These are phyloP conservation scores for Talaromyces amestolkiae DNA, from an alignment of 2,329 filamentous ascomycete genomes.

Conservation along the genomic window DNA sequence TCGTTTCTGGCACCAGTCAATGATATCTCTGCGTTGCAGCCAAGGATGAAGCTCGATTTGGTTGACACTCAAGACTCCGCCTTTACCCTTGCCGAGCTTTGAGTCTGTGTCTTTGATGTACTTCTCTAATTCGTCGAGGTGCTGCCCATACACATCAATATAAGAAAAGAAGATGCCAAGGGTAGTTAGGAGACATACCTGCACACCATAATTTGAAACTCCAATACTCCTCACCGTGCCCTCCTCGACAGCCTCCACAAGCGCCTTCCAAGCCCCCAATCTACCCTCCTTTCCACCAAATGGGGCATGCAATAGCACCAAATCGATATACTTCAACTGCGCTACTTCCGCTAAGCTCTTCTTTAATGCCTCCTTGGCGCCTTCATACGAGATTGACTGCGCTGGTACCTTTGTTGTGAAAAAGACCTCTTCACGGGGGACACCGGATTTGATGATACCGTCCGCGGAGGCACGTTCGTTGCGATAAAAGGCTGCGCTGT, in stretches of 20 bases:
- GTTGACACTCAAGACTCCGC: slow-evolving; percentile 75
- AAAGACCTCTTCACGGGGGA: not conserved
- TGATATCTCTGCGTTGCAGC: slow-evolving; percentile 76
- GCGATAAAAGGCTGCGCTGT: slow-evolving; percentile 48
- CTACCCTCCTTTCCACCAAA: slow-evolving; percentile 39
- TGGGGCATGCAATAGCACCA: slow-evolving; percentile 47
- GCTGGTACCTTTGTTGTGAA: not conserved
- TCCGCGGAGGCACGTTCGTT: slow-evolving; percentile 66
- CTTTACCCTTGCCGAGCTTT: slow-evolving; percentile 50
- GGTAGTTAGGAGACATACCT: slow-evolving; percentile 10
- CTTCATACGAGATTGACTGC: not conserved
- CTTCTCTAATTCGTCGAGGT: slow-evolving; percentile 41
- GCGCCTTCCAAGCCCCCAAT: slow-evolving; percentile 41
- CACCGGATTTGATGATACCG: slow-evolving; percentile 61
- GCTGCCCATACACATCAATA: slow-evolving; percentile 14
- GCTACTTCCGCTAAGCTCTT: slow-evolving; percentile 61
- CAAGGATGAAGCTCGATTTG: slow-evolving; percentile 92
- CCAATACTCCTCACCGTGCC: slow-evolving; percentile 42
- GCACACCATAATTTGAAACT: slow-evolving; percentile 42
- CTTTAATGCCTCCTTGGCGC: slow-evolving; percentile 20
- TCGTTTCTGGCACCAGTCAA: slow-evolving; percentile 68
- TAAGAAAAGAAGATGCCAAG: too few species aligned
- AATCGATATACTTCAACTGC: slow-evolving; percentile 62
- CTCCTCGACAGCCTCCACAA: slow-evolving; percentile 40
- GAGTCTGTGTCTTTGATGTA: slow-evolving; percentile 33